Base-by-base conservation (phyloP, 2,329 filamentous ascomycete species). In the Scorias spongiosa region DNA sequence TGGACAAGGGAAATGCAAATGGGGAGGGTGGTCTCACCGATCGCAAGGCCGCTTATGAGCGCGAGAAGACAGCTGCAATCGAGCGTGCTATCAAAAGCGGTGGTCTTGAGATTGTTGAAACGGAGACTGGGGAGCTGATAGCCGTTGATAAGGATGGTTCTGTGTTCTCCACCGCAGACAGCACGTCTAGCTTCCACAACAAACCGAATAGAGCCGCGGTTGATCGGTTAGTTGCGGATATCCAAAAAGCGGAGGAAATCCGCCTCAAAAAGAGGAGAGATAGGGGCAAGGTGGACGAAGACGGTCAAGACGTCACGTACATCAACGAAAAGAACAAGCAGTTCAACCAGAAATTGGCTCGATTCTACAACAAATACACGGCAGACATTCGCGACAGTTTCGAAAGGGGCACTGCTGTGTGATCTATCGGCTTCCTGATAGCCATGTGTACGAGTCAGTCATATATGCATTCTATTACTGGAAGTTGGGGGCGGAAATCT, bases 241-340 rank as follows among this genome's bases (percentile, higher is more conserved):
- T 96, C 57, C 76, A 79, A 59, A 88, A 89, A 68, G 86, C 88
- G 1, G 91, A 98, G 65, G 87, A 93, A 55, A 74, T 79, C 42
- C 73, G 87, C 42, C 60, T 93, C 57, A 93, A 88, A 74, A 93
- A 93, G 70, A 74, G 87, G 55, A 80, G 76, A 61, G 85, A 93
- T 51, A 74, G 87, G 43, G 78, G 83, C 61, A 76, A 77, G 10
- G 76, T 80, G 60, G 81, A 80, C 49, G 86, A 88, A 46, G 87
- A 93, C 50, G 84, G 88, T 40, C 81, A 78, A 26, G 91, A 98
- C 64, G 84, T 96, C 55, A 96, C 89, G 7, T 96, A 94, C 66
- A 98, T 98, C 75, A 98, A 98, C 67, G 87, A 95, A 67, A 95
- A 98, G 81, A 98, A 98, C 73, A 96, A 96, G 73, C 87, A 95